Conservation (phyloP, 208 protist genomes). For the Balamuthia mandrillaris region DNA sequence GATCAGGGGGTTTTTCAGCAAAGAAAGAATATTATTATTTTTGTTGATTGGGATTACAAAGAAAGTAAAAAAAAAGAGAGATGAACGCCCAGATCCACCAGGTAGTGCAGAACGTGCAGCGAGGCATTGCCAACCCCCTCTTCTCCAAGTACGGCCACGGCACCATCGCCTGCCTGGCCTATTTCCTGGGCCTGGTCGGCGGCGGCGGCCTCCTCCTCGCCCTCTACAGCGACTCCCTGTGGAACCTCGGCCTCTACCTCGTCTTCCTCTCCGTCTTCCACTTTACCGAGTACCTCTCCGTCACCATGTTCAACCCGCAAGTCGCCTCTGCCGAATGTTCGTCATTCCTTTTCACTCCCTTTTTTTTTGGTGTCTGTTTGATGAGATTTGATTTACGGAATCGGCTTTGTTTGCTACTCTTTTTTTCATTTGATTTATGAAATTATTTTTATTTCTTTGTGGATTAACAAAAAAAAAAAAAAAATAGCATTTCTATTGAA, state of each 20-base stretch:
- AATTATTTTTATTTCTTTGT: too few species aligned
- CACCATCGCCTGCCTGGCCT: background rate
- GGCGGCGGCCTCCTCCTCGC: background rate
- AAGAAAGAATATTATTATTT: too few species aligned
- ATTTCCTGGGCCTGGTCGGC: background rate
- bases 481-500: constrained; percentile 56
- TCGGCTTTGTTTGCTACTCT: background rate
- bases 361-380: background rate
- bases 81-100: too few species aligned
- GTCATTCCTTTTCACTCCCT: too few species aligned
- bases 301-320: constrained; percentile 10
- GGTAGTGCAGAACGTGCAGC: too few species aligned
- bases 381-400: too few species aligned
- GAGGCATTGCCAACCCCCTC: too few species aligned
- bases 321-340: constrained; percentile 8
- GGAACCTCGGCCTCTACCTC: background rate
- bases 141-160: background rate
- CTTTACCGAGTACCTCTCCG: background rate
- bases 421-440: background rate
- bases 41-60: too few species aligned
- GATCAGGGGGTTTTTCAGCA: too few species aligned
- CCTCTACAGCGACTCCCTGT: constrained; percentile 1
- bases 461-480: too few species aligned
- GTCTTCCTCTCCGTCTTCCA: constrained; percentile 12
- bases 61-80: too few species aligned